Conservation (phyloP, 352 stramenopile genomes). For the Phytophthora kernoviae region DNA sequence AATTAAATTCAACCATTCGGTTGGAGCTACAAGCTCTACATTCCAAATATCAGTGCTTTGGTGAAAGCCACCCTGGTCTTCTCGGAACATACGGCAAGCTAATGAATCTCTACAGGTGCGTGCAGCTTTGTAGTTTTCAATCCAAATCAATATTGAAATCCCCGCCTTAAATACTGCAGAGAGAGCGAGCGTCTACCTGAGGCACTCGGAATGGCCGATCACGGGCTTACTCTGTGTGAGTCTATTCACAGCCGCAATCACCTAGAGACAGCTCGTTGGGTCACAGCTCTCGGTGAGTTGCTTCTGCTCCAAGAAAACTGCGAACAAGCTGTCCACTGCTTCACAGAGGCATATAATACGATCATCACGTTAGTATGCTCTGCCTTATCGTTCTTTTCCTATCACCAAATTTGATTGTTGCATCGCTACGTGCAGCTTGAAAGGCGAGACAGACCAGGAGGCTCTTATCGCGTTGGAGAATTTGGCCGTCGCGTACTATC, state of each 20-base stretch:
- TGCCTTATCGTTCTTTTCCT: not conserved
- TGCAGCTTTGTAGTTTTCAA: not conserved
- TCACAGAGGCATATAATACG: constrained; percentile 35
- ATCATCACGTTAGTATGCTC: constrained; percentile 29
- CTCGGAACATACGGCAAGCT: constrained; percentile 46
- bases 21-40: constrained; percentile 60
- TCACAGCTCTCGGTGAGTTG: constrained; percentile 50
- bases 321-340: constrained; percentile 44
- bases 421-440: constrained; percentile 23
- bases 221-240: constrained; percentile 49
- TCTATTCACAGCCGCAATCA: constrained; percentile 36
- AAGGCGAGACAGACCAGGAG: constrained; percentile 40
- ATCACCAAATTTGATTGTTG: no score
- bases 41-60: constrained; percentile 51
- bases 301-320: constrained; percentile 27
- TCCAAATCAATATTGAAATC: not conserved
- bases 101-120: constrained; percentile 47
- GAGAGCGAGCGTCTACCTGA: constrained; percentile 25
- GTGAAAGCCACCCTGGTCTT: constrained; percentile 36
- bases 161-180: constrained; percentile 8
- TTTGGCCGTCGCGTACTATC: constrained; percentile 39
- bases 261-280: constrained; percentile 46
- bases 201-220: constrained; percentile 44
- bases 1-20: constrained; percentile 38
- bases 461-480: constrained; percentile 52